These are phyloP conservation scores for Meira miltonrushii DNA, from an alignment of 1,284 basidiomycete species.

Conservation along the genomic window DNA sequence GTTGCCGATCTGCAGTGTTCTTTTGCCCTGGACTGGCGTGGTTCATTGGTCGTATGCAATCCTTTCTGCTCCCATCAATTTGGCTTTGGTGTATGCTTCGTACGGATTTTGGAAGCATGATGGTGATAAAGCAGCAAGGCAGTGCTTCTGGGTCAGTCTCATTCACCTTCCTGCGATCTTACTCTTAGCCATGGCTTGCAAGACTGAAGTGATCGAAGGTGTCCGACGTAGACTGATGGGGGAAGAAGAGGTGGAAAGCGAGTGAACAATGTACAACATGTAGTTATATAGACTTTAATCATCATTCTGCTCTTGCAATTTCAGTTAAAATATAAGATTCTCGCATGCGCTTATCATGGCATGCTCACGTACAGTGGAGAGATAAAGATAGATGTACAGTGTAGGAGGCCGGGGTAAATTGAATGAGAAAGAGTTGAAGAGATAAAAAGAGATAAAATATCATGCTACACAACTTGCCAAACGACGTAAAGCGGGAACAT, in stretches of 20 bases:
- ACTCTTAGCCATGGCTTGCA: slow-evolving; percentile 75
- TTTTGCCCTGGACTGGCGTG: slow-evolving; percentile 34
- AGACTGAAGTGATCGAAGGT: slow-evolving; percentile 43
- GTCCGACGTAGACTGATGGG: slow-evolving; percentile 7
- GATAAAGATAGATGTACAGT: too few relatives aligned
- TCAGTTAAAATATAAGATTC: too few relatives aligned
- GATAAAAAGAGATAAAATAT: slow-evolving; percentile 1
- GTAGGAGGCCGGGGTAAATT: too few relatives aligned
- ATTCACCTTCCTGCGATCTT: slow-evolving; percentile 89
- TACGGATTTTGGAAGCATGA: slow-evolving; percentile 67
- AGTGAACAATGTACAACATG: not conserved
- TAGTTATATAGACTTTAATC: too few relatives aligned
- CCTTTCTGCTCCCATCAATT: slow-evolving; percentile 72
- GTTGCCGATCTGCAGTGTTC: slow-evolving; percentile 76
- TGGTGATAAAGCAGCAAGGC: slow-evolving; percentile 64
- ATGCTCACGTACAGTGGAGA: too few relatives aligned
- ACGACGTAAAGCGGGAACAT: slow-evolving; percentile 44
- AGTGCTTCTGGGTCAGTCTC: slow-evolving; percentile 65
- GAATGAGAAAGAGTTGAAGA: too few relatives aligned
- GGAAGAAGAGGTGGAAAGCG: not conserved
- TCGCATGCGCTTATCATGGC: too few relatives aligned
- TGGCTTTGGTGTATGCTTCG: slow-evolving; percentile 65
- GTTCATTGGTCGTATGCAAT: slow-evolving; percentile 65
- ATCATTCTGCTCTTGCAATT: too few relatives aligned
- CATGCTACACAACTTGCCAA: slow-evolving; percentile 48